Evolutionary conservation across 2,329 filamentous ascomycete genomes (phyloP).

Genomic region (Fusarium tupiense): DNA sequence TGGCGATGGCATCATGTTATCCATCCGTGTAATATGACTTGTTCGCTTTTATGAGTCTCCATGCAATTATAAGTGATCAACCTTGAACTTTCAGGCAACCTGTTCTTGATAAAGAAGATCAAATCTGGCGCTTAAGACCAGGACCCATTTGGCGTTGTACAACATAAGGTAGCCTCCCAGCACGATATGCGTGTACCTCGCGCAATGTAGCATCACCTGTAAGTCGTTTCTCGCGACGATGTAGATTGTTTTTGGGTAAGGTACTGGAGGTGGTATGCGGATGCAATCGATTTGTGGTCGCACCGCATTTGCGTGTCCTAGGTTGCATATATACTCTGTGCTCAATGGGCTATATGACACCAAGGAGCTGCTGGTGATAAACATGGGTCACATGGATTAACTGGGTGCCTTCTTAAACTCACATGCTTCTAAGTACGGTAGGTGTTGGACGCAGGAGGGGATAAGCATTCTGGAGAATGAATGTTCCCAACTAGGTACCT

Average conservation of each 20-base stretch:
- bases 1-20: not conserved
- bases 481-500: not conserved
- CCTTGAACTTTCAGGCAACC: not conserved
- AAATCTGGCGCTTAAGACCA: not conserved
- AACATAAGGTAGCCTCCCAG: not conserved
- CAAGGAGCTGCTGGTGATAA: not conserved
- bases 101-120: not conserved
- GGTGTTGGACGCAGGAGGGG: not conserved
- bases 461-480: not conserved
- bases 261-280: not conserved
- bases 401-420: no score
- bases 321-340: conserved; percentile 7
- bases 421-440: no score
- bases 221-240: not conserved
- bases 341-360: not conserved
- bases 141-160: not conserved
- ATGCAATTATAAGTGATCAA: not conserved
- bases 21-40: not conserved
- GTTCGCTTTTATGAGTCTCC: not conserved
- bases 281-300: conserved; percentile 7
- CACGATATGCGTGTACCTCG: conserved; percentile 1
- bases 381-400: not conserved
- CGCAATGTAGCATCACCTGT: conserved; percentile 12
- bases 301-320: conserved; percentile 14
- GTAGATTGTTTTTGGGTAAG: not conserved